These are phyloP conservation scores for Dactylonectria estremocensis DNA, from an alignment of 2,329 filamentous ascomycete species.

Conservation along the genomic window DNA sequence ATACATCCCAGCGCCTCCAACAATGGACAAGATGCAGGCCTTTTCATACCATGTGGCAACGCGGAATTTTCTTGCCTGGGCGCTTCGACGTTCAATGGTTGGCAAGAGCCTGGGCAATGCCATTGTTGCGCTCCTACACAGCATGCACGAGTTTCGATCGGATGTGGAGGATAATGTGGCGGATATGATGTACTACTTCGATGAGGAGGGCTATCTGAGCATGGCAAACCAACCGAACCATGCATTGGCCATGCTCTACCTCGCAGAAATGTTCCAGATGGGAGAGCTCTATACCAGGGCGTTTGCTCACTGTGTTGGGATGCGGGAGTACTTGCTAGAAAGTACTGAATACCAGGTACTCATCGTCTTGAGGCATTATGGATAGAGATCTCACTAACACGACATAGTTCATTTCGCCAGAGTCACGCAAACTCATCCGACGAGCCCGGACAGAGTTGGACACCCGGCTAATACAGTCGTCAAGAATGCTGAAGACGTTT, in stretches of 20 bases:
- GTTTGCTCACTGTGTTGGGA: constrained; percentile 84
- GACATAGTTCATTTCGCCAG: constrained; percentile 62
- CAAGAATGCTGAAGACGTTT: constrained; percentile 74
- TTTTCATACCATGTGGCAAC: constrained; percentile 77
- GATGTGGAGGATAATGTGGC: constrained; percentile 68
- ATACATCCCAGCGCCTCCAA: constrained; percentile 77
- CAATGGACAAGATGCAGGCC: constrained; percentile 66
- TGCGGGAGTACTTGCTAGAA: constrained; percentile 73
- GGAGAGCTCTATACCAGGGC: constrained; percentile 79
- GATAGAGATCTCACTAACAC: constrained; percentile 41
- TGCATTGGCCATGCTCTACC: constrained; percentile 76
- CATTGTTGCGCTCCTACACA: constrained; percentile 75
- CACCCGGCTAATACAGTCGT: constrained; percentile 70
- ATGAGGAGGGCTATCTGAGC: constrained; percentile 78
- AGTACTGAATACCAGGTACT: constrained; percentile 75
- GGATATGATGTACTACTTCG: constrained; percentile 76
- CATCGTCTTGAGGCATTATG: constrained; percentile 31
- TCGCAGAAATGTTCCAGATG: constrained; percentile 77
- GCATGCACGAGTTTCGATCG: constrained; percentile 74
- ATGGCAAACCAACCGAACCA: constrained; percentile 77
- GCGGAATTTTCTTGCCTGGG: constrained; percentile 83
- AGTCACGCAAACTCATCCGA: constrained; percentile 76
- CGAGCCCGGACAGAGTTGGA: constrained; percentile 77
- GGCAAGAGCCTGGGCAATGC: constrained; percentile 76
- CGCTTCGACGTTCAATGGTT: constrained; percentile 76